phyloP scores from a whole-genome alignment of 2,329 filamentous ascomycete genomes.

The Botrytis hyacinthi region DNA sequence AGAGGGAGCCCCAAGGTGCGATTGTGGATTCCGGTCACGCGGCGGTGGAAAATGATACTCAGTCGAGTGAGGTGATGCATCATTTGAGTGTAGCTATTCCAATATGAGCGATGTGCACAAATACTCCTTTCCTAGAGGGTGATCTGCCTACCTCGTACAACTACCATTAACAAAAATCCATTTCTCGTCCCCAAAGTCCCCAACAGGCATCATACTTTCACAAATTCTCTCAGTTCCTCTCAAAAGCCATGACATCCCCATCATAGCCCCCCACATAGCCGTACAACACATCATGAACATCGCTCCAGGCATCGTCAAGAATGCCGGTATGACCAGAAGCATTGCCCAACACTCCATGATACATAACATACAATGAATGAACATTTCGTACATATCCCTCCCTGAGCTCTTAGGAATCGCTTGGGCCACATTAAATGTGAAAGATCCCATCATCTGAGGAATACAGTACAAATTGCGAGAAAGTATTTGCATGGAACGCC shows the following conservation, averaged over 20 bases:
- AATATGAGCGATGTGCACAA: neutral
- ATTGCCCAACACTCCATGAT: slow-evolving; percentile 23
- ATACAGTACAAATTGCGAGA: slow-evolving; percentile 21
- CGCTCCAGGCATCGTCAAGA: slow-evolving; percentile 23
- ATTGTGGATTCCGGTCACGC: slow-evolving; percentile 72
- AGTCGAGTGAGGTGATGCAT: slow-evolving; percentile 67
- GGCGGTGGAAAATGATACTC: slow-evolving; percentile 66
- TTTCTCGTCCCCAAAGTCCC: slow-evolving; percentile 23
- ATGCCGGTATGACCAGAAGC: slow-evolving; percentile 19
- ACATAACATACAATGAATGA: slow-evolving; percentile 21
- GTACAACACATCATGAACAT: slow-evolving; percentile 16
- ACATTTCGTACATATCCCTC: slow-evolving; percentile 21
- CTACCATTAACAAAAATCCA: slow-evolving; percentile 26
- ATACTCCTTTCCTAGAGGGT: too few species aligned
- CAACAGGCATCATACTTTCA: slow-evolving; percentile 13
- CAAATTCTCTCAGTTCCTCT: slow-evolving; percentile 18
- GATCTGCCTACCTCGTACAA: slow-evolving; percentile 24
- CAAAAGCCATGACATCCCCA: slow-evolving; percentile 19
- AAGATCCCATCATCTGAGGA: slow-evolving; percentile 19
- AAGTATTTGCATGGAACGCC: slow-evolving; percentile 20
- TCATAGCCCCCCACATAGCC: slow-evolving; percentile 9
- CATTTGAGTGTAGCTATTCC: slow-evolving; percentile 56
- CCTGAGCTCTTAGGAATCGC: neutral
- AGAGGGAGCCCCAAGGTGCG: slow-evolving; percentile 67
- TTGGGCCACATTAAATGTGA: slow-evolving; percentile 10